Evolutionary conservation across 2,329 filamentous ascomycete species (phyloP), one percentile per base, ranked within the genome.

Genomic region (Xylariaceae sp.): DNA sequence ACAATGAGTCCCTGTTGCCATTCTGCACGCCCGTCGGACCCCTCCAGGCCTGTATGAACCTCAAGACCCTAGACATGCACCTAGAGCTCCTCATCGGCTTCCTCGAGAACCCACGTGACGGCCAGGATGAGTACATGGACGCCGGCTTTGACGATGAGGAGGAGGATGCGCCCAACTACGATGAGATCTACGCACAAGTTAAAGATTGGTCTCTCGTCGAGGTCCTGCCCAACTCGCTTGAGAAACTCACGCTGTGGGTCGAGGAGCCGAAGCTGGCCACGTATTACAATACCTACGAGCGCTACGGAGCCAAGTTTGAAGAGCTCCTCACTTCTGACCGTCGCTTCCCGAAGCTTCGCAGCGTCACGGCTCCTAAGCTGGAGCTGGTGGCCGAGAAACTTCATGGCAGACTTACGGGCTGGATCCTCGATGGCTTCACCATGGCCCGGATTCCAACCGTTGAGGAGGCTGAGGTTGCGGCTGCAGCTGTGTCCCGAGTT

Each of bases 81-180:
- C 51, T 61, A 11, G 58, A 61, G 33, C 4, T 55, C 5, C 55
- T 61, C 16, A 43, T 50, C 16, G 58, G 55, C n/a, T 61, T 51
- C 41, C 50, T 6, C 14, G 17, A 34, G 2, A 41, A 28, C 14
- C 53, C 58, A n/a, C 9, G 4, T 19, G 9, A 19, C 5, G 33
- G 33, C 24, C 39, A 8, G 2, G 33, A 46, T 4, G 44, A 54
- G 5, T 40, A 52, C 45, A 6, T 3, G 4, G 49, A 45, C 21
- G 6, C 1, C 3, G 5, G 8, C 16, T n/a, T 21, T 17, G 39
- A 17, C 3, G 3, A 14, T 4, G 26, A 23, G 4, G 24, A 46
- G 14, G 57, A 17, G 3, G 19, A 46, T 9, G 57, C 14, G 2
- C 7, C 2, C 3, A 36, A 54, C 29, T 43, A 36, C 37, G 51